Evolutionary conservation across 1,284 basidiomycete species (phyloP), one percentile per base, ranked within the genome.

Genomic region (Tilletia setariae): DNA sequence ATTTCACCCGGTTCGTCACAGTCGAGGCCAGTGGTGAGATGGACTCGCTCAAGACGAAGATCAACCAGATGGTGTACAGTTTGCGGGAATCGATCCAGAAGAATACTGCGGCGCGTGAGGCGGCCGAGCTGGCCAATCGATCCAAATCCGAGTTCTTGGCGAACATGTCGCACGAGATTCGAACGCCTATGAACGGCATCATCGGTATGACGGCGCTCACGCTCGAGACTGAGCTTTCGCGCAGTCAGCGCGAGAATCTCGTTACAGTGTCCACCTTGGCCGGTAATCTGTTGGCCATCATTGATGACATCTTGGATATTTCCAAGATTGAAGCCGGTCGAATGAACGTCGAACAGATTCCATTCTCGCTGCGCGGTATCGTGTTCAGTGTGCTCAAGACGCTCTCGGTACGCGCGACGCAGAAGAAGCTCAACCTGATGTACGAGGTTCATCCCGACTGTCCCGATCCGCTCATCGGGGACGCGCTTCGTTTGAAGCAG

Each of bases 161-260:
- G 62, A 82, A 83, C 72, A 82, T 82, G 80, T 82, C 80, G 72
- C 80, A 82, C 73, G 80, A 82, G 69, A 82, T 82, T 30, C 72
- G 80, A 32, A 82, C 80, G 59, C 80, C 80, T n/a, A 82, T 82
- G 80, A 82, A 82, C 67, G 76, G 95, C 80, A 98, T 99, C 84
- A 98, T 99, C 76, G 95, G 93, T 21, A 96, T 99, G 94, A 99
- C 96, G 63, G 94, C 97, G 84, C 86, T 99, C 74, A 98, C 95
- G 19, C 88, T 98, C 61, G 95, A 98, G 83, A 91, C 91, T 66
- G 92, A 94, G 79, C 84, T 95, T 68, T 93, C 92, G 72, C 85
- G 92, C 74, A 90, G 90, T 56, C 93, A 94, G 84, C 86, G 95
- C 70, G 96, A 98, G 85, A 97, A 94, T 83, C 86, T 98, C 84